Base-by-base conservation (phyloP, 2,329 filamentous ascomycete species). In the Aspergillus nomiae region DNA sequence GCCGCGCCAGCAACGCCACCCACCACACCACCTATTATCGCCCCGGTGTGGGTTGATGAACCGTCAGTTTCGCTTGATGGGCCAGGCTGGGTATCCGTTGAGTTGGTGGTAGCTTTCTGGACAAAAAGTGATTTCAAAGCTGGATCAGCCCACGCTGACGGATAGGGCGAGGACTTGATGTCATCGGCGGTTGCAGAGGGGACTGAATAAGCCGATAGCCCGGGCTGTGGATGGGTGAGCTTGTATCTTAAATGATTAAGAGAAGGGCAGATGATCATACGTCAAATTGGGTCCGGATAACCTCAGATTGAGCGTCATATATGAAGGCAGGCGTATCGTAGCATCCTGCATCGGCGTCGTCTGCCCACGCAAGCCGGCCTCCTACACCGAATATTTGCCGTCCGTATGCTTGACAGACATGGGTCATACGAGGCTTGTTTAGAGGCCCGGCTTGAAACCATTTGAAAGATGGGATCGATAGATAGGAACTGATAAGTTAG, bases 391-490 rank as follows among this genome's bases (percentile, higher is more conserved):
- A 48, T 34, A 64, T 66, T 24, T 68, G 61, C 41, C 61, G n/a
- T 12, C 66, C 64, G 38, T 64, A 64, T 16, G 59, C 34, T 19
- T 51, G 56, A 28, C 65, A 67, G 30, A 41, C 55, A 34, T 59
- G 65, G 3, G 59, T 64, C 65, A 66, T 66, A 5, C 62, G 64
- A 30, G 60, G 61, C n/a, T 61, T 41, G 4, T 58, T 11, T 6
- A 67, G 65, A 11, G 54, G 43, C 12, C 16, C 55, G 19, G 66
- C 66, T 19, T 28, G 48, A 34, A 62, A 67, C 63, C 66, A 68
- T 48, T 65, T 65, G 50, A 68, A 68, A 0, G 65, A 66, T 1
- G 66, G 66, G 30, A 67, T 65, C 3, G 65, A 66, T 19, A 68
- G 58, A 30, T 68, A 68, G 26, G 61, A 59, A 12, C 63, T 67